These are phyloP conservation scores for Colletotrichum sp. DNA, from an alignment of 2,329 filamentous ascomycete genomes.

Conservation along the genomic window DNA sequence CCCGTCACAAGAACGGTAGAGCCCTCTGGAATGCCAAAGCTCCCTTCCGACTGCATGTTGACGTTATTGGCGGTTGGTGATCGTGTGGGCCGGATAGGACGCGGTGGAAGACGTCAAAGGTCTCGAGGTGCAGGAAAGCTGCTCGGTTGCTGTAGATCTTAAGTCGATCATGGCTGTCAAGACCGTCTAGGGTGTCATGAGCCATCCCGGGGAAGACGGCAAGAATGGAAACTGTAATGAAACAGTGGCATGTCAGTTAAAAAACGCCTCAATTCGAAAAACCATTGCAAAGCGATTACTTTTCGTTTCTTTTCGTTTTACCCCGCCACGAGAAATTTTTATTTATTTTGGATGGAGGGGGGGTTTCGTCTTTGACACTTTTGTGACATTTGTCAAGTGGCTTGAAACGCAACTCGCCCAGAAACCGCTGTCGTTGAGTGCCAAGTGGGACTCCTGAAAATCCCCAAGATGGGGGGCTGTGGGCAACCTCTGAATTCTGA, in stretches of 20 bases:
- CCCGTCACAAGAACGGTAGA: conserved; percentile 41
- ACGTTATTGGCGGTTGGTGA: background rate
- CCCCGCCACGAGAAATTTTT: background rate
- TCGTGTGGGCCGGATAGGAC: background rate
- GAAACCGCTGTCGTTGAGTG: conserved; percentile 2
- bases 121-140: background rate
- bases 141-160: conserved; percentile 3
- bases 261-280: background rate
- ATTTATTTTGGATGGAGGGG: background rate
- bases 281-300: background rate
- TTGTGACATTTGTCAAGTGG: conserved; percentile 3
- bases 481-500: background rate
- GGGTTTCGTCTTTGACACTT: conserved; percentile 8
- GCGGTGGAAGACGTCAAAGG: background rate
- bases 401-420: conserved; percentile 9
- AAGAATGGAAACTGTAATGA: background rate
- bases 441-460: conserved; percentile 14
- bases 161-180: conserved; percentile 6
- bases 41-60: conserved; percentile 7
- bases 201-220: background rate
- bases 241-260: background rate
- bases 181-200: background rate
- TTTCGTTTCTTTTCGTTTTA: background rate
- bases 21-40: conserved; percentile 3
- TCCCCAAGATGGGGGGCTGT: background rate